These are phyloP conservation scores for Pyrenochaeta sp. DNA, from an alignment of 2,329 filamentous ascomycete genomes.

Conservation along the genomic window DNA sequence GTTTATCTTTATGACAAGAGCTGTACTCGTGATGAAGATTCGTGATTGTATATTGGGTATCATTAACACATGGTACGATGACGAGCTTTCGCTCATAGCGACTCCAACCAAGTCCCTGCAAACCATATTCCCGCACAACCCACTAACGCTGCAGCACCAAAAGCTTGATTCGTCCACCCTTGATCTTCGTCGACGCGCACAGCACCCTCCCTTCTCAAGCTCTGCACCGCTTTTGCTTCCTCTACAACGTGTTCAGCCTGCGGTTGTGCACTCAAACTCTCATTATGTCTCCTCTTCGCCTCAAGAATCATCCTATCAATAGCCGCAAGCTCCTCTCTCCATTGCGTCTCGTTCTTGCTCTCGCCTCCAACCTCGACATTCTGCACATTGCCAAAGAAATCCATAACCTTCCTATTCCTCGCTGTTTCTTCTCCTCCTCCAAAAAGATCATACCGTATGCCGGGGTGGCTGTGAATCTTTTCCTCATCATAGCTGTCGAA, in stretches of 20 bases:
- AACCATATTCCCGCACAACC: conserved; percentile 53
- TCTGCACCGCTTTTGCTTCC: conserved; percentile 26
- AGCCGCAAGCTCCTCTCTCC: conserved; percentile 77
- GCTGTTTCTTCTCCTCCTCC: conserved; percentile 80
- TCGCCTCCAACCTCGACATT: conserved; percentile 85
- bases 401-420: conserved; percentile 83
- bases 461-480: conserved; percentile 93
- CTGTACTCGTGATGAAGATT: too few species aligned
- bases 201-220: conserved; percentile 40
- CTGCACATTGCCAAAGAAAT: conserved; percentile 98
- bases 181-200: conserved; percentile 47
- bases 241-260: conserved; percentile 33
- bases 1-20: too few species aligned
- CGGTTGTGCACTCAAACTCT: conserved; percentile 30
- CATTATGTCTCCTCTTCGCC: conserved; percentile 53
- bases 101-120: conserved; percentile 51
- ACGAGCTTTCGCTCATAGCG: conserved; percentile 1
- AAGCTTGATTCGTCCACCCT: conserved; percentile 51
- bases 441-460: conserved; percentile 95
- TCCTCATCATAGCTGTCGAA: conserved; percentile 96
- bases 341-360: conserved; percentile 53
- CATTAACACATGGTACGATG: too few species aligned
- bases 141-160: conserved; percentile 50
- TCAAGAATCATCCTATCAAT: conserved; percentile 70
- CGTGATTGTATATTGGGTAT: too few species aligned